phyloP scores from a whole-genome alignment of 768 basidiomycete species.

The Mycena polygramma region DNA sequence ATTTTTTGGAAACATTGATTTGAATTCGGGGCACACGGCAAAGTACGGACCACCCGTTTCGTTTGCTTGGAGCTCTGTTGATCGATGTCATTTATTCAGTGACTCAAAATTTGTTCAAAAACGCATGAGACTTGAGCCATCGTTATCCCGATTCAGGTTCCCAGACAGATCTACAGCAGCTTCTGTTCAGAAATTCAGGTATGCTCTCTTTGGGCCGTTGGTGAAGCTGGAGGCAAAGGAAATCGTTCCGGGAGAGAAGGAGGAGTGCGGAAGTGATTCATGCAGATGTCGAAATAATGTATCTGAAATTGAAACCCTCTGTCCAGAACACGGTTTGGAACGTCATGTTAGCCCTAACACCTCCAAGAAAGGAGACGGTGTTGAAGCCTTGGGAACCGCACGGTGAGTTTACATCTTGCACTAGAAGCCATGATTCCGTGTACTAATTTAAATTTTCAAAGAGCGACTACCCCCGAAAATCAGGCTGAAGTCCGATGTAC shows the following conservation, averaged over 20 bases:
- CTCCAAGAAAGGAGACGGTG: too few relatives aligned
- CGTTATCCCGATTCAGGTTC: background rate
- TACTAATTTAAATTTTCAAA: too few relatives aligned
- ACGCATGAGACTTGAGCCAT: conserved; percentile 4
- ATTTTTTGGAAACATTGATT: background rate
- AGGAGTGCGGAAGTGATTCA: background rate
- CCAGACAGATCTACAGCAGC: background rate
- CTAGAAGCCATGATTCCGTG: too few relatives aligned
- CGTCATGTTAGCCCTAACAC: too few relatives aligned
- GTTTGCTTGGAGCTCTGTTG: too few relatives aligned
- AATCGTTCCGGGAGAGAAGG: background rate
- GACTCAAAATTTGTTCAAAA: conserved; percentile 9
- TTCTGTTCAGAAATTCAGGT: background rate
- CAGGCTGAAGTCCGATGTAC: too few relatives aligned
- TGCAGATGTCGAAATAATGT: background rate
- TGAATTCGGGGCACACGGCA: background rate
- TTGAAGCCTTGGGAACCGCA: too few relatives aligned
- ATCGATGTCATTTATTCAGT: background rate
- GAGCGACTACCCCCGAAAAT: too few relatives aligned
- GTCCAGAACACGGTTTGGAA: background rate
- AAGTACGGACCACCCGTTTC: background rate
- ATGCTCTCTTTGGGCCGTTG: too few relatives aligned
- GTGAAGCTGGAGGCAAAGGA: too few relatives aligned
- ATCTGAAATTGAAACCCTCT: background rate
- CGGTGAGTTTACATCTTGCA: too few relatives aligned